Percentiles rank a stretch among this genome's conserved stretches.
Conservation (phyloP, 768 basidiomycete species). For the Coprinopsis strossmayeri region DNA sequence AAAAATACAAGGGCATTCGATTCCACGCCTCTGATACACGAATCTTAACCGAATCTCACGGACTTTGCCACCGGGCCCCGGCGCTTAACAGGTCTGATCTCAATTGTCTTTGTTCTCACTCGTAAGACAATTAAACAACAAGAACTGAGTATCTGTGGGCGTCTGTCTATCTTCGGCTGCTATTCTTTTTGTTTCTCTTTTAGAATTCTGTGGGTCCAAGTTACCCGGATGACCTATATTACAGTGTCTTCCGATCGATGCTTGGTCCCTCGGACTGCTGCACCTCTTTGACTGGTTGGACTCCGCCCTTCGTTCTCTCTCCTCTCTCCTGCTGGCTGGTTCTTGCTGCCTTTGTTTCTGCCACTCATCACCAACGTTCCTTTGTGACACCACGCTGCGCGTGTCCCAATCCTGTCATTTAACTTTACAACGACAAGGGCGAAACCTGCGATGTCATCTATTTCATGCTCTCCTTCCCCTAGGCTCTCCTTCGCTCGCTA, state of each 20-base stretch:
- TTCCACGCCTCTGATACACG: too few species aligned
- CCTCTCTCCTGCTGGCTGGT: too few species aligned
- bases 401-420: neutral
- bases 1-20: too few species aligned
- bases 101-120: too few species aligned
- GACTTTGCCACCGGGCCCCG: too few species aligned
- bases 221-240: neutral
- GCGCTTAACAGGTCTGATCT: too few species aligned
- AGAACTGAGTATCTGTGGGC: neutral
- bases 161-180: neutral
- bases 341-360: neutral
- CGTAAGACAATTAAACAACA: neutral
- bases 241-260: neutral
- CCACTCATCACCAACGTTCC: too few species aligned
- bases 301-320: too few species aligned
- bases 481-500: constrained; percentile 33
- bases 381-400: constrained; percentile 1
- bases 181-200: constrained; percentile 5
- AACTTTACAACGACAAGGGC: neutral
- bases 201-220: neutral
- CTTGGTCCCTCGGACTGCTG: neutral
- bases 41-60: too few species aligned
- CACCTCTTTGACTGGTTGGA: neutral
- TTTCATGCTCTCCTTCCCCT: constrained; percentile 18
- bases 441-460: neutral